Base-by-base conservation (phyloP, 2,329 filamentous ascomycete genomes). In the Beauveria sp. region DNA sequence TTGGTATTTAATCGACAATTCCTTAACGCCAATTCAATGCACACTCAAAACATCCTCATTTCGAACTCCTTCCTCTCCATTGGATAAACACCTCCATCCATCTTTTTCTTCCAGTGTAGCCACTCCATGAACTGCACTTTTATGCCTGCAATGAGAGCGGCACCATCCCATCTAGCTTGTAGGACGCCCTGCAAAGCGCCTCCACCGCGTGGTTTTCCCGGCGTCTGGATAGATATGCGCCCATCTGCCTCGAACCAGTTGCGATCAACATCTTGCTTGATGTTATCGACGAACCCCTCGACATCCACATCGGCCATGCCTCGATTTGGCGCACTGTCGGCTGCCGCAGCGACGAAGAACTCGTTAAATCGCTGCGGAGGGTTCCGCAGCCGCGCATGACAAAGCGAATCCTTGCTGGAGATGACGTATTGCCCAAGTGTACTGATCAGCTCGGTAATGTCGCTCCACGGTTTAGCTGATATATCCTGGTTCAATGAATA, bases 191-290 rank as follows among this genome's bases (percentile, higher is more conserved):
- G 73, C 26, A 26, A 14, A 67, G 67, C 5, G 67, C 62, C 7
- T 70, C 67, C 12, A 67, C 70, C 24, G 14, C 67, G 67, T 9
- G 65, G 67, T 57, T 70, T 73, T 2, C 70, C 71, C 5, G 76
- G 75, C 3, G 71, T 73, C 60, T 72, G 75, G 26, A 79, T 72
- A 0, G 70, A 74, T 12, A 80, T 72, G 3, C 62, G 69, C 2
- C 68, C 66, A 3, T 66, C 68, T 3, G 69, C 68, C 1, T 71
- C 66, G 8, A 73, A 62, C 81, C 81, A 83, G 47, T 76, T 78
- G 50, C 72, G 74, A 4, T 70, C 69, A 12, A 82, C 74, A 47
- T 83, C 80, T 9, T 73, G 71, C 5, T 74, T 60, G 43, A 83
- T 78, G 54, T 74, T 74, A 18, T 73, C 71, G 7, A 71, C 69